Evolutionary conservation across 495 filamentous ascomycete genomes (phyloP).

Genomic region (Tuber umbilicatum): DNA sequence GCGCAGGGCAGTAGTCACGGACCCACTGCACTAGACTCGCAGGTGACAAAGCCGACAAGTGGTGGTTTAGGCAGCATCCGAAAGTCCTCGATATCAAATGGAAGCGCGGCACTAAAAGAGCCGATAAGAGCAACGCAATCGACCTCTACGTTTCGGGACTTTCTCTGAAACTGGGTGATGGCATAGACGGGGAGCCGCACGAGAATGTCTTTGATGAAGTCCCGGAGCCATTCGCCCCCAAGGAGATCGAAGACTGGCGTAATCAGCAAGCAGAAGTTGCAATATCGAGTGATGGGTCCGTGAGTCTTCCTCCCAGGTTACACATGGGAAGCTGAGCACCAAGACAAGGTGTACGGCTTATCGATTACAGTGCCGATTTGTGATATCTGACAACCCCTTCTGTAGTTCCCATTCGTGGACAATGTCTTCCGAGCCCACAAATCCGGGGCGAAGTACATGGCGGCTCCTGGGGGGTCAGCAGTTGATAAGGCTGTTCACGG

Average conservation of each 20-base stretch:
- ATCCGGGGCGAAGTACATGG: constrained; percentile 79
- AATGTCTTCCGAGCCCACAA: constrained; percentile 85
- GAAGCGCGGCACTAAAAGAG: constrained; percentile 91
- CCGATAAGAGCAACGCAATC: constrained; percentile 96
- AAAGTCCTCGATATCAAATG: constrained; percentile 79
- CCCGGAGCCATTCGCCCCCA: constrained; percentile 69
- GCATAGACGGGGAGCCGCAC: constrained; percentile 70
- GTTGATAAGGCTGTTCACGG: constrained; percentile 82
- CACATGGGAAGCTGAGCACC: constrained; percentile 5
- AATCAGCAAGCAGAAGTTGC: constrained; percentile 71
- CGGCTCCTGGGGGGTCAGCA: constrained; percentile 85
- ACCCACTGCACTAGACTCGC: constrained; percentile 97
- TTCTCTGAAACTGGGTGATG: constrained; percentile 54
- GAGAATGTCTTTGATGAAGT: constrained; percentile 87
- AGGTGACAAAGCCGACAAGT: constrained; percentile 96
- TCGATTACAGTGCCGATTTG: neutral
- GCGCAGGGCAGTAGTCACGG: constrained; percentile 91
- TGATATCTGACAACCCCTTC: neutral
- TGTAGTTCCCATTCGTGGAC: constrained; percentile 94
- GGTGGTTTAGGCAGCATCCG: constrained; percentile 97
- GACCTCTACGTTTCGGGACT: constrained; percentile 84
- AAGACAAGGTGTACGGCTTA: neutral
- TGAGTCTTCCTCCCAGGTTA: constrained; percentile 48
- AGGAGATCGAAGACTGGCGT: constrained; percentile 79
- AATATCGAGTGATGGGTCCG: constrained; percentile 88